These are phyloP conservation scores for Ceratobasidium sp. DNA, from an alignment of 1,284 basidiomycete genomes.

Conservation along the genomic window DNA sequence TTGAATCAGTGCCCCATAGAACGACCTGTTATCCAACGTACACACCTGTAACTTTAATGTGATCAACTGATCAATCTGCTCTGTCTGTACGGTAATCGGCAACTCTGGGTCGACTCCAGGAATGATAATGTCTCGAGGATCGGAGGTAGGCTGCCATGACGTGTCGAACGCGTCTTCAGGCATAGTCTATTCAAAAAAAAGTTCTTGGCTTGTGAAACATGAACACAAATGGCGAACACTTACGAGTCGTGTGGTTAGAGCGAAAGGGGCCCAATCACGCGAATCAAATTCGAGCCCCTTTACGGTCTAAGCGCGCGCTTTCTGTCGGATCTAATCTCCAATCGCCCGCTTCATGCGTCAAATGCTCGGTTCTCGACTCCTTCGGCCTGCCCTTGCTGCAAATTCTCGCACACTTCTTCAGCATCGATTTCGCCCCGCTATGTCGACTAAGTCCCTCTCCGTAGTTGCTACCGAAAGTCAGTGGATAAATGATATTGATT, in stretches of 20 bases:
- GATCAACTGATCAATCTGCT: slow-evolving; percentile 95
- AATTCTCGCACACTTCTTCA: not conserved
- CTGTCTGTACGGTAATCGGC: slow-evolving; percentile 82
- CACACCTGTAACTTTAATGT: slow-evolving; percentile 82
- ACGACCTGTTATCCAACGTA: not conserved
- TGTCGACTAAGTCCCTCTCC: slow-evolving; percentile 14
- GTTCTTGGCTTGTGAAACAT: not conserved
- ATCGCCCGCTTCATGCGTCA: slow-evolving; percentile 10
- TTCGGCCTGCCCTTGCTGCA: not conserved
- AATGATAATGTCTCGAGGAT: slow-evolving; percentile 70
- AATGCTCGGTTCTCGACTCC: slow-evolving; percentile 14
- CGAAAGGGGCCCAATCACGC: not conserved
- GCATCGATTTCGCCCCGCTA: not conserved
- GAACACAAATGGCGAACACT: not conserved
- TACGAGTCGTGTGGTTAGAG: slow-evolving; percentile 13
- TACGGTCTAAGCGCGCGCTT: slow-evolving; percentile 25
- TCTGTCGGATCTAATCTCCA: slow-evolving; percentile 28
- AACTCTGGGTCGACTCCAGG: slow-evolving; percentile 78
- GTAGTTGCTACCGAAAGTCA: slow-evolving; percentile 25
- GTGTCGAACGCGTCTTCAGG: slow-evolving; percentile 35
- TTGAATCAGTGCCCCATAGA: not conserved
- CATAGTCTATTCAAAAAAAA: not conserved
- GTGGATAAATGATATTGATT: not conserved
- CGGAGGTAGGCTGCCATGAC: slow-evolving; percentile 65
- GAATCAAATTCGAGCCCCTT: slow-evolving; percentile 24